A percentile compares a stretch with the other conserved stretches of the same genome.
These are phyloP conservation scores for Xylaria multiplex DNA, from an alignment of 2,329 filamentous ascomycete species.

Conservation along the genomic window DNA sequence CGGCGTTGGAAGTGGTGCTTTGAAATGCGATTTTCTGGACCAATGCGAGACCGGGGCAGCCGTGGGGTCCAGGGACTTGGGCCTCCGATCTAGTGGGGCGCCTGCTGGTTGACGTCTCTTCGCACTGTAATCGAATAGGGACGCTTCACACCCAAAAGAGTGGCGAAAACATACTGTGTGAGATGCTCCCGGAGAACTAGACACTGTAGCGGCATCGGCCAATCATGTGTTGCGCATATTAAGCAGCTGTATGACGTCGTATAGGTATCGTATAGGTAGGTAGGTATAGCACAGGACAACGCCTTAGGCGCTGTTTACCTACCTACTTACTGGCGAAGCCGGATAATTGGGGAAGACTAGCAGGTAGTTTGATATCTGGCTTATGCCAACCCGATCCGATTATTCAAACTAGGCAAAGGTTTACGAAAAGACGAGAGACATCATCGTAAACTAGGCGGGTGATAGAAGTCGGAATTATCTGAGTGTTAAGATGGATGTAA, in stretches of 20 bases:
- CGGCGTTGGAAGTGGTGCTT: conserved; percentile 32
- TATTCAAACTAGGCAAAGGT: background rate
- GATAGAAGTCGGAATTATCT: background rate
- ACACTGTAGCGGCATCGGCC: conserved; percentile 12
- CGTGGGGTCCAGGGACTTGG: conserved; percentile 20
- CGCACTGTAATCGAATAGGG: conserved; percentile 18
- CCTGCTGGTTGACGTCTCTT: background rate
- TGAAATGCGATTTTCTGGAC: conserved; percentile 42
- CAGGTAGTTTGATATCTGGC: background rate
- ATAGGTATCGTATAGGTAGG: too few species aligned
- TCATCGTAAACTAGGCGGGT: background rate
- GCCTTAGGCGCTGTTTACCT: background rate
- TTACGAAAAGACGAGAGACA: background rate
- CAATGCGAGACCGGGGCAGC: conserved; percentile 42
- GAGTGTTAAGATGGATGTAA: conserved; percentile 45
- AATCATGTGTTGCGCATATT: conserved; percentile 18
- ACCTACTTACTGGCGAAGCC: too few species aligned
- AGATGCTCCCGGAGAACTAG: background rate
- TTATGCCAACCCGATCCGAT: background rate
- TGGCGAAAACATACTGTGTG: conserved; percentile 11
- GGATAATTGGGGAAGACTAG: background rate
- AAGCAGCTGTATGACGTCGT: conserved; percentile 33
- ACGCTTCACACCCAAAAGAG: background rate
- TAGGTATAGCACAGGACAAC: background rate
- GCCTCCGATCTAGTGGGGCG: conserved; percentile 20